Conservation (phyloP, 2,329 filamentous ascomycete genomes). For the Fusarium scirpi region DNA sequence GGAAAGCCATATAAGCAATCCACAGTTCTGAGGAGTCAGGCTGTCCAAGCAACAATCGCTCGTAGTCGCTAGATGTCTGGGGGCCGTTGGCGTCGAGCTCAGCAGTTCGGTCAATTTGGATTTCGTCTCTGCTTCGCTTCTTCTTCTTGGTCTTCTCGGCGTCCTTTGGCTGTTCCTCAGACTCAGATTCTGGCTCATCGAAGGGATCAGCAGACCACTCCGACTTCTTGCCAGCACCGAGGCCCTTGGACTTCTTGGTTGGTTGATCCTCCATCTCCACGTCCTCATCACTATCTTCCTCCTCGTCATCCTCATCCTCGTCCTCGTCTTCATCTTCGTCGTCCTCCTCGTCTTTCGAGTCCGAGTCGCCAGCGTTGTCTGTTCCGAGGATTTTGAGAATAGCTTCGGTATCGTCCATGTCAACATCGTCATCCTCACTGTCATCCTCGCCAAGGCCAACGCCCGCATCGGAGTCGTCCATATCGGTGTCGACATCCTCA, state of each 20-base stretch:
- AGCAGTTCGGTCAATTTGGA: slow-evolving; percentile 90
- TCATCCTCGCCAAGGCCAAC: slow-evolving; percentile 62
- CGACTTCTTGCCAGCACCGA: slow-evolving; percentile 77
- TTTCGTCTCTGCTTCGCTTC: slow-evolving; percentile 80
- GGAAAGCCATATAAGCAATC: slow-evolving; percentile 99
- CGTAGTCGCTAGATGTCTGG: slow-evolving; percentile 90
- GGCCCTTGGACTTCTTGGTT: slow-evolving; percentile 49
- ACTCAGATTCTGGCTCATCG: slow-evolving; percentile 67
- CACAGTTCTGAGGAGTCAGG: slow-evolving; percentile 94
- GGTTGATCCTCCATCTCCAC: slow-evolving; percentile 57
- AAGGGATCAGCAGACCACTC: slow-evolving; percentile 85
- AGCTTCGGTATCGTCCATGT: slow-evolving; percentile 60
- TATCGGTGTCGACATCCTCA: slow-evolving; percentile 69
- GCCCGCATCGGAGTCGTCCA: slow-evolving; percentile 62
- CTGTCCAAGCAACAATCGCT: slow-evolving; percentile 89
- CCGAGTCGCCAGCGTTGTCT: slow-evolving; percentile 59
- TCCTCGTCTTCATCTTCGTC: slow-evolving; percentile 52
- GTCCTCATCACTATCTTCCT: slow-evolving; percentile 51
- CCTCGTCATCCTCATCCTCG: slow-evolving; percentile 59
- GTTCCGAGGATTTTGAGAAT: slow-evolving; percentile 60
- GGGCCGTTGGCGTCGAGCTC: slow-evolving; percentile 90
- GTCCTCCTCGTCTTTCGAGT: slow-evolving; percentile 55
- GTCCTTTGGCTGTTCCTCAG: slow-evolving; percentile 53
- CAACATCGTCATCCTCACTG: slow-evolving; percentile 64
- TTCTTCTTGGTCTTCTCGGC: slow-evolving; percentile 64